A percentile compares a stretch with the other conserved stretches of the same genome.
These are phyloP conservation scores for Podospora sp. DNA, from an alignment of 495 filamentous ascomycete genomes.

Conservation along the genomic window DNA sequence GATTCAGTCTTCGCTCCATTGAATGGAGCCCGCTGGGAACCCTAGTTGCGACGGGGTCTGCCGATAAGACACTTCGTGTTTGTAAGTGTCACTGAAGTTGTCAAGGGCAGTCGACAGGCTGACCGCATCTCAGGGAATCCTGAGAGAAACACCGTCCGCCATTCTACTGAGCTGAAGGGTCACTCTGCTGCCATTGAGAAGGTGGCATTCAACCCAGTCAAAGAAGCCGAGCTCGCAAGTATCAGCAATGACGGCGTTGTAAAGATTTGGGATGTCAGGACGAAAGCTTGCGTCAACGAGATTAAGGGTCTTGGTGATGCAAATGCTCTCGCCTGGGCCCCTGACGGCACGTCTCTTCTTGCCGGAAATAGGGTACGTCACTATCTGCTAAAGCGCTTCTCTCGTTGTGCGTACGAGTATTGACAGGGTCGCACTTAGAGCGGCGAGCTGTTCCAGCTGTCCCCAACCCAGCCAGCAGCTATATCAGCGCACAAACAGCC, in stretches of 20 bases:
- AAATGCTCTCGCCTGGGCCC: conserved; percentile 82
- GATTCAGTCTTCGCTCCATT: conserved; percentile 62
- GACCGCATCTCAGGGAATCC: conserved; percentile 67
- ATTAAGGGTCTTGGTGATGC: conserved; percentile 81
- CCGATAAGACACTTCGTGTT: conserved; percentile 80
- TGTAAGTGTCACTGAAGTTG: conserved; percentile 37
- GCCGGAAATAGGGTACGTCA: conserved; percentile 78
- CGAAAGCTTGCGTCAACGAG: conserved; percentile 74
- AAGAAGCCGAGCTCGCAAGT: conserved; percentile 86
- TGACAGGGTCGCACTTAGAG: conserved; percentile 50
- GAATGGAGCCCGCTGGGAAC: conserved; percentile 89
- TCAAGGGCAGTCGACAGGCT: background rate
- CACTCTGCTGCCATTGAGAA: conserved; percentile 78
- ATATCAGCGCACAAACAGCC: conserved; percentile 68
- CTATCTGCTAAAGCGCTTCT: background rate
- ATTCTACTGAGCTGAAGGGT: conserved; percentile 85
- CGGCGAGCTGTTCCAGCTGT: conserved; percentile 70
- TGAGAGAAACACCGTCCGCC: conserved; percentile 75
- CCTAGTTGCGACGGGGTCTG: conserved; percentile 82
- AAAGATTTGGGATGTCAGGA: conserved; percentile 91
- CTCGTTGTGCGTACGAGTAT: background rate
- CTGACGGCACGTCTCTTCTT: conserved; percentile 79
- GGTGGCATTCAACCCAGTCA: conserved; percentile 85
- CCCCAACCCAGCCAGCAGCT: conserved; percentile 52
- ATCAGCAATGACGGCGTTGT: conserved; percentile 83